Conservation (phyloP, 2,329 filamentous ascomycete genomes). For the Stromatinia cepivora region DNA sequence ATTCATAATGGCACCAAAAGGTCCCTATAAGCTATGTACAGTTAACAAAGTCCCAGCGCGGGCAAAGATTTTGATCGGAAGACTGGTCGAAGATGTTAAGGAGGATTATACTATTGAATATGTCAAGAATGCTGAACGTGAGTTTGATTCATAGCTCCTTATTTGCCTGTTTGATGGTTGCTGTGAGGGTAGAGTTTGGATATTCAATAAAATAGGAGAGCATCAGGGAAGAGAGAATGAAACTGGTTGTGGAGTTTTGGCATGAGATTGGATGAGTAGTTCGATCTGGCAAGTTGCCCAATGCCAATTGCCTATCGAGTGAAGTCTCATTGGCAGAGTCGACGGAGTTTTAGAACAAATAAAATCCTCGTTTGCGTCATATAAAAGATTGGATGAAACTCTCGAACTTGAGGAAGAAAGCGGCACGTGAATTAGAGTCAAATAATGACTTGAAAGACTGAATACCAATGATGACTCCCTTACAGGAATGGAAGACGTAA, state of each 20-base stretch:
- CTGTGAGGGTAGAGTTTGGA: neutral
- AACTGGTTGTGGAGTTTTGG: neutral
- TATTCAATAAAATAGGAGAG: too few species aligned
- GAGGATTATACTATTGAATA: constrained; percentile 64
- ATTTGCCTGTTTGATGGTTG: neutral
- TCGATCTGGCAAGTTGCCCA: neutral
- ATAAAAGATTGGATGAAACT: too few species aligned
- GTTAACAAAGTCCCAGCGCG: constrained; percentile 68
- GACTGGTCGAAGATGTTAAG: constrained; percentile 60
- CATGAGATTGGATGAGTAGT: neutral
- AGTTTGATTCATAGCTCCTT: constrained; percentile 30
- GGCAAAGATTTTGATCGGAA: constrained; percentile 61
- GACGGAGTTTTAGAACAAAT: neutral
- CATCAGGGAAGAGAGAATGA: neutral
- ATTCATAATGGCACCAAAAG: constrained; percentile 44
- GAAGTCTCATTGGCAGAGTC: neutral
- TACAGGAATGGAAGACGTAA: constrained; percentile 56
- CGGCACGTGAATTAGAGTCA: neutral
- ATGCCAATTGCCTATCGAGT: rapidly evolving
- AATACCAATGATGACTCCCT: neutral
- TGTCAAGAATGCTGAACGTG: constrained; percentile 62
- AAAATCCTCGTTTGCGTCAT: neutral
- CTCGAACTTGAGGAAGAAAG: rapidly evolving
- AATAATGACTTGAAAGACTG: too few species aligned
- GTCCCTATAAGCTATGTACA: constrained; percentile 63